Evolutionary conservation across 2,329 filamentous ascomycete species (phyloP).

Genomic region (Exophiala viscosa): DNA sequence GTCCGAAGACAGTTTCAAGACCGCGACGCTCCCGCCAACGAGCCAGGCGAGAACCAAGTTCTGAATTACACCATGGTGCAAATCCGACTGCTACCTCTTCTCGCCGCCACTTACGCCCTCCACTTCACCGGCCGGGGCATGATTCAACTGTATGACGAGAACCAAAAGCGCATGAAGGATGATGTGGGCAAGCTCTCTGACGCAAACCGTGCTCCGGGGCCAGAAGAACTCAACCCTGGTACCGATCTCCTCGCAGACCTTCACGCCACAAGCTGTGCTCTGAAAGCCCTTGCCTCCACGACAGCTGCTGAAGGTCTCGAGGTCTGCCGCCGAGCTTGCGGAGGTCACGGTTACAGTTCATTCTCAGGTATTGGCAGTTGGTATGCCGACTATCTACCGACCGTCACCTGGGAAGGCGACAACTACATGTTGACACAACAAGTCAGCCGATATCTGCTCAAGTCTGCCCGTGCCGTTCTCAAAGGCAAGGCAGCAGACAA

Average conservation of each 20-base stretch:
- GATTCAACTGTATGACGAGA: constrained; percentile 69
- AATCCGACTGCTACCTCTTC: constrained; percentile 65
- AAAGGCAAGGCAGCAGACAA: constrained; percentile 61
- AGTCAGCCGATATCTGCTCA: constrained; percentile 71
- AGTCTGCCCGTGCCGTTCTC: constrained; percentile 69
- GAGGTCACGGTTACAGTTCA: constrained; percentile 71
- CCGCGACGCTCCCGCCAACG: constrained; percentile 58
- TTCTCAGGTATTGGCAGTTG: constrained; percentile 72
- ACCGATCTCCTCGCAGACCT: constrained; percentile 68
- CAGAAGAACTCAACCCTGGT: constrained; percentile 63
- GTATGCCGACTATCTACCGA: constrained; percentile 73
- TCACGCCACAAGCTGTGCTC: constrained; percentile 71
- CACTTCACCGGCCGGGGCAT: constrained; percentile 75
- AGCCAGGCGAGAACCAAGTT: constrained; percentile 66
- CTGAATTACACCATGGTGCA: constrained; percentile 81
- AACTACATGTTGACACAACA: constrained; percentile 82
- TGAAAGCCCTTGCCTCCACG: constrained; percentile 70
- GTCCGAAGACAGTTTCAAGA: constrained; percentile 77
- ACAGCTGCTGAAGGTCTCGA: constrained; percentile 72
- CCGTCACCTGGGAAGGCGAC: constrained; percentile 70
- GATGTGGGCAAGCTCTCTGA: constrained; percentile 42
- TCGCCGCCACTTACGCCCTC: constrained; percentile 72
- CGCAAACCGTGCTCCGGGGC: constrained; percentile 57
- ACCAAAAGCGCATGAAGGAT: constrained; percentile 62
- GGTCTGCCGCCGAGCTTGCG: constrained; percentile 69